Evolutionary conservation across 2,329 filamentous ascomycete genomes (phyloP).

Genomic region (Talaromyces verruculosus): DNA sequence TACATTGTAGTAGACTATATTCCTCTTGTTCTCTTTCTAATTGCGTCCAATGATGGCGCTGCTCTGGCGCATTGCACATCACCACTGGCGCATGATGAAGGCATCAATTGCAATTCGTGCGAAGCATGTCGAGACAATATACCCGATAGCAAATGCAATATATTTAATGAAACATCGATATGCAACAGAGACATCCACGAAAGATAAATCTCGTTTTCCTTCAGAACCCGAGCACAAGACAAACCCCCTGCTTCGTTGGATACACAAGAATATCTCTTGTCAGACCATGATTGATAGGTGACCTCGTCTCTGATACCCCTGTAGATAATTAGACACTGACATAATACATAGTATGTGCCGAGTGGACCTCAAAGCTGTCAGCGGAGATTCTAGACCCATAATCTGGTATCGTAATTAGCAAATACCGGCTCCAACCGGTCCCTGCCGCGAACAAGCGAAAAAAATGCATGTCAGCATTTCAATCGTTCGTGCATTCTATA

Average conservation of each 20-base stretch:
- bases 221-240: background rate
- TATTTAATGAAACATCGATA: background rate
- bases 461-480: background rate
- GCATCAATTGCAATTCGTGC: background rate
- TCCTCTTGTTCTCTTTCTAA: background rate
- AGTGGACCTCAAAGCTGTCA: background rate
- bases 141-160: background rate
- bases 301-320: background rate
- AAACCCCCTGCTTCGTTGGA: background rate
- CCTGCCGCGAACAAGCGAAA: constrained; percentile 16
- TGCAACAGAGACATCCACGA: background rate
- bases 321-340: background rate
- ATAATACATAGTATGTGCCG: background rate
- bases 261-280: background rate
- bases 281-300: background rate
- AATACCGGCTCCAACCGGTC: constrained; percentile 12
- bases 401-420: background rate
- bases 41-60: background rate
- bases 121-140: background rate
- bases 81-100: background rate
- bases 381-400: constrained; percentile 1
- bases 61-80: background rate
- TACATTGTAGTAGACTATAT: background rate
- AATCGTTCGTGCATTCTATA: background rate
- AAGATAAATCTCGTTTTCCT: background rate